These are phyloP conservation scores for Paxillus rubicundulus DNA, from an alignment of 768 basidiomycete genomes.

Conservation along the genomic window DNA sequence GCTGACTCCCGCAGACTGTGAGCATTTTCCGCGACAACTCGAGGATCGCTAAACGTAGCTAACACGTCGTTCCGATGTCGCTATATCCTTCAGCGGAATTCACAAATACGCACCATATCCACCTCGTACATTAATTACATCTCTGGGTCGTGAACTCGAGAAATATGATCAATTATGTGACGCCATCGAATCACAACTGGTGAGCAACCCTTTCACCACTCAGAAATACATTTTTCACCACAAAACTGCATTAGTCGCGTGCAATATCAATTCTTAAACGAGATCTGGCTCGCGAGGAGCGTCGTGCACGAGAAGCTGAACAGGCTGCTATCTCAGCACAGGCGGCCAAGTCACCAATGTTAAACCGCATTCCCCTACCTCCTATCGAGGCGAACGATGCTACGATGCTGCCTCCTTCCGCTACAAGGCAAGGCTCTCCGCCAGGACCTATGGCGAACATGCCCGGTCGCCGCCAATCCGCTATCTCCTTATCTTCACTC, in stretches of 20 bases:
- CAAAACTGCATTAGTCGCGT: conserved; percentile 48
- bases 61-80: neutral
- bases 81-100: conserved; percentile 45
- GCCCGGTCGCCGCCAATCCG: conserved; percentile 61
- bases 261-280: conserved; percentile 72
- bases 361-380: conserved; percentile 23
- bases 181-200: conserved; percentile 69
- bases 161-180: conserved; percentile 81
- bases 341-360: conserved; percentile 24
- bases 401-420: conserved; percentile 24
- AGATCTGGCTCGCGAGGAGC: conserved; percentile 62
- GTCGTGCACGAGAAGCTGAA: conserved; percentile 45
- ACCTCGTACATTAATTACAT: conserved; percentile 59
- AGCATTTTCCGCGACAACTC: conserved; percentile 22
- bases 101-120: conserved; percentile 57
- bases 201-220: conserved; percentile 32
- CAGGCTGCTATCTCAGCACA: conserved; percentile 39
- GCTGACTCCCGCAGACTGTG: conserved; percentile 64
- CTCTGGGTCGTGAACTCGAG: conserved; percentile 72
- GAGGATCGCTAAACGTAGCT: neutral
- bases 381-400: conserved; percentile 18
- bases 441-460: conserved; percentile 28
- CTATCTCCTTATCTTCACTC: conserved; percentile 78
- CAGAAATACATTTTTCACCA: neutral
- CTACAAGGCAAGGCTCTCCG: conserved; percentile 35